Evolutionary conservation across 164 flowering plant species (phyloP).

Genomic region (Liriodendron chinense): DNA sequence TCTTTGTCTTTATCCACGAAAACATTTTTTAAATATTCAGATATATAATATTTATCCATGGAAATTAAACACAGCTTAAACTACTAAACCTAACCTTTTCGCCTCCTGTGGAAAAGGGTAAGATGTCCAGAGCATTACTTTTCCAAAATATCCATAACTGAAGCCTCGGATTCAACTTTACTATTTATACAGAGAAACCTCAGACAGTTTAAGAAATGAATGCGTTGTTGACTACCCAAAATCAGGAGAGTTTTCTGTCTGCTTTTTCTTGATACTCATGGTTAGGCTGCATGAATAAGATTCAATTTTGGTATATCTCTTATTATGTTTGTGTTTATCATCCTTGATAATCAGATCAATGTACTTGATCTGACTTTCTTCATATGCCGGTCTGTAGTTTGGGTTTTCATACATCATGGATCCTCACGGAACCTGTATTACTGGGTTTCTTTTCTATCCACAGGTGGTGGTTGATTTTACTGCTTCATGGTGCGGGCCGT

Average conservation of each 20-base stretch:
- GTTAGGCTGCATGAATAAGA: not conserved
- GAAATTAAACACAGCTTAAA: too few species aligned
- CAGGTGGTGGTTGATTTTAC: conserved; percentile 86
- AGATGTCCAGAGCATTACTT: too few species aligned
- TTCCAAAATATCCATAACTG: not conserved
- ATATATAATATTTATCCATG: too few species aligned
- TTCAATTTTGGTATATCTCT: not conserved
- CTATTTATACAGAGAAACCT: too few species aligned
- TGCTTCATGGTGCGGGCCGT: conserved; percentile 90
- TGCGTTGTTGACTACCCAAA: too few species aligned
- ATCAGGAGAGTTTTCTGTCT: not conserved
- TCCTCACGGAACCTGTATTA: not conserved
- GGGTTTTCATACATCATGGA: not conserved
- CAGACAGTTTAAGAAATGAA: too few species aligned
- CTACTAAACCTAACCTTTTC: too few species aligned
- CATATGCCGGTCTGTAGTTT: not conserved
- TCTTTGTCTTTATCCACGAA: too few species aligned
- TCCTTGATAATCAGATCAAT: not conserved
- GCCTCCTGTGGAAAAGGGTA: too few species aligned
- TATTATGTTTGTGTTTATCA: too few species aligned
- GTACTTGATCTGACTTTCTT: not conserved
- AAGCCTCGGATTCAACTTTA: not conserved
- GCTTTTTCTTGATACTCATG: not conserved
- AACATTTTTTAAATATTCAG: too few species aligned
- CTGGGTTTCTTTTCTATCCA: not conserved